These are phyloP conservation scores for Diaporthe sp. DNA, from an alignment of 2,329 filamentous ascomycete species.

Conservation along the genomic window DNA sequence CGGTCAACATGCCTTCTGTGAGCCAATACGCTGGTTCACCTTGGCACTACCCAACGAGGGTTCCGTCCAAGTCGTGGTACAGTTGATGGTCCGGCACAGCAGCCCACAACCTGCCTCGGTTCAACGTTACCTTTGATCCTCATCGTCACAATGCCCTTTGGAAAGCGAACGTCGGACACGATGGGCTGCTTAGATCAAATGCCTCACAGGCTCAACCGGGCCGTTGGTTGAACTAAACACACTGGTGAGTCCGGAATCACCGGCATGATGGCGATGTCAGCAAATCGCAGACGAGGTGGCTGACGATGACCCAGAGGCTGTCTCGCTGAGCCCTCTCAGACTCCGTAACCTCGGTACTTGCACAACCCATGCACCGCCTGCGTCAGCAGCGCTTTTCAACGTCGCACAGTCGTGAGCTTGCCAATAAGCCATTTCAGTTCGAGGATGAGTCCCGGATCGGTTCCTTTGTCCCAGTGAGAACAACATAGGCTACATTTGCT, in stretches of 20 bases:
- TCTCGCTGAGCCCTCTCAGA: background rate
- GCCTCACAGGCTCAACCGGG: slow-evolving; percentile 5
- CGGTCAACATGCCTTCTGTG: slow-evolving; percentile 1
- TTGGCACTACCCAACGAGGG: background rate
- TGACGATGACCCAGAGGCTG: slow-evolving; percentile 9
- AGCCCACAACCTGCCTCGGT: background rate
- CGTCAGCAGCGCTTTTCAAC: background rate
- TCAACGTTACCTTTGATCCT: slow-evolving; percentile 29
- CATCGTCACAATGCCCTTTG: slow-evolving; percentile 1
- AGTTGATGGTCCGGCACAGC: background rate
- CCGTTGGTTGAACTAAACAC: background rate
- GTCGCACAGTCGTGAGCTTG: slow-evolving; percentile 6
- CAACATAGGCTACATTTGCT: background rate
- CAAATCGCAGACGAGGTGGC: slow-evolving; percentile 12
- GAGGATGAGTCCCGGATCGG: background rate
- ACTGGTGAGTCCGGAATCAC: background rate
- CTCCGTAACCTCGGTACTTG: background rate
- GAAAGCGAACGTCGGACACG: background rate
- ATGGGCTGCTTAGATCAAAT: background rate
- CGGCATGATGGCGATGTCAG: slow-evolving; percentile 10
- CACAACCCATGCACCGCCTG: background rate
- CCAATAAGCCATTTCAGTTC: background rate
- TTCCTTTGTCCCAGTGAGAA: background rate
- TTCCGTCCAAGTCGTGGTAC: background rate
- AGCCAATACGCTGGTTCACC: background rate